Evolutionary conservation across 2,329 filamentous ascomycete species (phyloP).

Genomic region (Colletotrichum gigasporum): DNA sequence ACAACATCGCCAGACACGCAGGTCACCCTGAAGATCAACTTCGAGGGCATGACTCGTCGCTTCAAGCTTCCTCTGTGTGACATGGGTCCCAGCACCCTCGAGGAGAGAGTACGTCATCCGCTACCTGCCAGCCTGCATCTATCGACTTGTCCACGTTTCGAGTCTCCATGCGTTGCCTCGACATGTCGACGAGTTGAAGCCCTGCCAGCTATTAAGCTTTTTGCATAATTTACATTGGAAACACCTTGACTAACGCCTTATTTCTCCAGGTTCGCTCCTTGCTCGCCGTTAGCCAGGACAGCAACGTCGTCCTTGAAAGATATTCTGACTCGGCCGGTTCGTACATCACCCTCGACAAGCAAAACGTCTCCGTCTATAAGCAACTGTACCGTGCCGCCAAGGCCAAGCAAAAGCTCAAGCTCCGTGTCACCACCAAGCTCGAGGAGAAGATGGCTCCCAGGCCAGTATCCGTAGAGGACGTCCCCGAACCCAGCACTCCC

Average conservation of each 20-base stretch:
- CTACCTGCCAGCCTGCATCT: not conserved
- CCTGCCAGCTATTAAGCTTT: too few species aligned
- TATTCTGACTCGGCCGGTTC: conserved; percentile 91
- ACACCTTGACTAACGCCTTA: conserved; percentile 3
- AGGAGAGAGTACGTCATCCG: conserved; percentile 78
- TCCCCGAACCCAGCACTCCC: conserved; percentile 44
- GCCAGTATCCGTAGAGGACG: conserved; percentile 62
- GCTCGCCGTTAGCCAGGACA: conserved; percentile 71
- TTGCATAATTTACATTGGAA: too few species aligned
- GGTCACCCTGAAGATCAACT: conserved; percentile 84
- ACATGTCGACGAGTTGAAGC: too few species aligned
- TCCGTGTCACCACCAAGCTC: conserved; percentile 68
- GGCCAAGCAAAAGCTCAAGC: conserved; percentile 96
- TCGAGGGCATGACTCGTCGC: conserved; percentile 79
- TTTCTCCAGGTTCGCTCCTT: conserved; percentile 72
- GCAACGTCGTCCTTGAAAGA: conserved; percentile 80
- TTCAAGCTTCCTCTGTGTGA: conserved; percentile 92
- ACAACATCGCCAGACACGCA: conserved; percentile 30
- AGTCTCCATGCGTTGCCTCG: not conserved
- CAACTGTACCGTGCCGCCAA: conserved; percentile 96
- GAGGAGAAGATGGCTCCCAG: conserved; percentile 47
- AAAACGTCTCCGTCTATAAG: conserved; percentile 89
- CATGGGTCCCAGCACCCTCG: conserved; percentile 77
- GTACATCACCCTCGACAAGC: conserved; percentile 81
- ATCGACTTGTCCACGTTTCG: not conserved